Evolutionary conservation across 1,139 yeast genomes (phyloP).

Genomic region (Hyphopichia pseudoburtonii): DNA sequence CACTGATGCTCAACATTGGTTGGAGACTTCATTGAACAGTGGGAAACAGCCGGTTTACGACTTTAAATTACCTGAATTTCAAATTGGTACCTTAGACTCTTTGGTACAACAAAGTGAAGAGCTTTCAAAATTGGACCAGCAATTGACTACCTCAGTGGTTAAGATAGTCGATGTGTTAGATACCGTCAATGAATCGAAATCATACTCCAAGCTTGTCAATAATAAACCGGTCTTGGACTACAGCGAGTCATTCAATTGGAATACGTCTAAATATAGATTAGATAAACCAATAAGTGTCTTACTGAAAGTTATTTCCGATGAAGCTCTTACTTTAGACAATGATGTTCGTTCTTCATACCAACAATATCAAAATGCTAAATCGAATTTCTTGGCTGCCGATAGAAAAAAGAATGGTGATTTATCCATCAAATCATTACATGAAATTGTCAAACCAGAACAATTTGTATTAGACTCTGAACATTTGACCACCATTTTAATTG

Average conservation of each 20-base stretch:
- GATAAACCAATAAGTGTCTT: conserved; percentile 82
- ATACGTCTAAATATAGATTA: conserved; percentile 76
- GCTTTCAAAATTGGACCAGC: conserved; percentile 73
- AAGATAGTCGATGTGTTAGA: conserved; percentile 76
- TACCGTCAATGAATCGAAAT: conserved; percentile 43
- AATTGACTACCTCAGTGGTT: conserved; percentile 63
- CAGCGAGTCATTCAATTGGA: conserved; percentile 81
- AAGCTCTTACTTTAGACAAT: conserved; percentile 76
- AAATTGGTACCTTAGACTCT: conserved; percentile 92
- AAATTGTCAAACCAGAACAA: conserved; percentile 79
- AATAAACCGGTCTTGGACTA: conserved; percentile 56
- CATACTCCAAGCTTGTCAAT: conserved; percentile 32
- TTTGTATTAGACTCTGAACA: conserved; percentile 86
- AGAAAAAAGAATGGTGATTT: conserved; percentile 92
- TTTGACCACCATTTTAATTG: conserved; percentile 77
- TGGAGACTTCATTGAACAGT: conserved; percentile 42
- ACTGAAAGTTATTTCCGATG: conserved; percentile 67
- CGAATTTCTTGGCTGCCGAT: conserved; percentile 83
- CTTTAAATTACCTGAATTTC: conserved; percentile 79
- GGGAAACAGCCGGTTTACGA: conserved; percentile 43
- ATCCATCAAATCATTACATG: conserved; percentile 86
- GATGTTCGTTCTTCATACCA: conserved; percentile 76
- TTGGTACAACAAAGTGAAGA: conserved; percentile 91
- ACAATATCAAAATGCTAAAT: conserved; percentile 76
- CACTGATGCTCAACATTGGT: conserved; percentile 42